Percentiles rank a stretch among this genome's conserved stretches.
Conservation (phyloP, 495 filamentous ascomycete genomes). For the Terfezia claveryi region DNA sequence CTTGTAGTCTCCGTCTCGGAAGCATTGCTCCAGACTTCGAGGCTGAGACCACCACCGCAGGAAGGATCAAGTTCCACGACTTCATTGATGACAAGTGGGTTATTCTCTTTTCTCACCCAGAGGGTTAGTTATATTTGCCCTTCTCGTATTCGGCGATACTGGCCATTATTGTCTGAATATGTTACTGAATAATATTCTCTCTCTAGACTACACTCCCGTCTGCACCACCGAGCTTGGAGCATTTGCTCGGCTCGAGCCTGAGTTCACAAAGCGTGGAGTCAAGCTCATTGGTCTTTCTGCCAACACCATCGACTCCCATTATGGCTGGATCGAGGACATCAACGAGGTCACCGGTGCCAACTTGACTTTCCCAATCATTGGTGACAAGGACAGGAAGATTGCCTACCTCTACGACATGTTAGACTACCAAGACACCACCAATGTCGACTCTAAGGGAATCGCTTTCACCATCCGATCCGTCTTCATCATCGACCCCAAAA, state of each 20-base stretch:
- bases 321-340: constrained; percentile 85
- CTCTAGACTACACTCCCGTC: constrained; percentile 59
- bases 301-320: constrained; percentile 44
- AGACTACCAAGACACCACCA: constrained; percentile 61
- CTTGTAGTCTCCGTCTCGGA: constrained; percentile 55
- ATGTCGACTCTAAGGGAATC: constrained; percentile 87
- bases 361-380: constrained; percentile 86
- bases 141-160: constrained; percentile 21
- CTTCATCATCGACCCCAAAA: constrained; percentile 97
- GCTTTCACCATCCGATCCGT: constrained; percentile 98
- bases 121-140: constrained; percentile 20
- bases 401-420: constrained; percentile 92
- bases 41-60: constrained; percentile 73
- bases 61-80: constrained; percentile 89
- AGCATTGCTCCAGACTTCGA: constrained; percentile 81
- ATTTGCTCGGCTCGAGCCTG: constrained; percentile 86
- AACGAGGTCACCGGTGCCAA: constrained; percentile 68
- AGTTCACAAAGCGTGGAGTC: constrained; percentile 82
- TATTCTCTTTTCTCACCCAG: constrained; percentile 92
- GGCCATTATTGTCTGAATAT: neutral
- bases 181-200: neutral
- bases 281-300: constrained; percentile 90
- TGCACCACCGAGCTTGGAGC: constrained; percentile 98
- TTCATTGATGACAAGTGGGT: constrained; percentile 90
- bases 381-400: constrained; percentile 85